A percentile compares a stretch with the other conserved stretches of the same genome.
Conservation (phyloP, 1,284 basidiomycete species). For the Ganoderma sinense region DNA sequence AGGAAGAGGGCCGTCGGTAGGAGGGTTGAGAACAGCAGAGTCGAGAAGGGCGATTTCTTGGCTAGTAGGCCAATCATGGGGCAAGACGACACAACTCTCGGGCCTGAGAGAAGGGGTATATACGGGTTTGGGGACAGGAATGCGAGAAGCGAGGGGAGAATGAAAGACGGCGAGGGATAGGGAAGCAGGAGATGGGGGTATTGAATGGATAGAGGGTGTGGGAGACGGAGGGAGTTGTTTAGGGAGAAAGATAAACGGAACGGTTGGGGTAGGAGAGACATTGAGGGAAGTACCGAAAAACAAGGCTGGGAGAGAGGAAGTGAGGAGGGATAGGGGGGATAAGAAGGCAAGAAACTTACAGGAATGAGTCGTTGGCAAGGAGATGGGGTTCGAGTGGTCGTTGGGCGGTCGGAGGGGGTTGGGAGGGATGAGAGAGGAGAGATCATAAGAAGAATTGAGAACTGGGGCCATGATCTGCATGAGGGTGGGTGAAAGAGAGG, state of each 20-base stretch:
- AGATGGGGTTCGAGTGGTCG: neutral
- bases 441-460: conserved; percentile 29
- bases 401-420: neutral
- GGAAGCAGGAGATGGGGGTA: conserved; percentile 23
- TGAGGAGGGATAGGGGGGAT: neutral
- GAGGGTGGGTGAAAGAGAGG: conserved; percentile 28
- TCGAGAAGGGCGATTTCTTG: neutral
- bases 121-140: conserved; percentile 27
- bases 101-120: conserved; percentile 23
- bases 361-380: conserved; percentile 5
- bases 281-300: conserved; percentile 33
- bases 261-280: conserved; percentile 18
- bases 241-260: conserved; percentile 20
- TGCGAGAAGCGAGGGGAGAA: conserved; percentile 15
- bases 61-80: conserved; percentile 19
- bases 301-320: conserved; percentile 18
- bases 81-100: conserved; percentile 25
- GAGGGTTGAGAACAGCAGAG: conserved; percentile 20
- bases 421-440: conserved; percentile 7
- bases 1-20: conserved; percentile 19
- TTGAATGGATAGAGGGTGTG: conserved; percentile 19
- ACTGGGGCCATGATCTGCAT: conserved; percentile 39
- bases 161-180: conserved; percentile 29
- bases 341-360: conserved; percentile 19
- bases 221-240: conserved; percentile 20